Base-by-base conservation (phyloP, 2,329 filamentous ascomycete species). In the Pseudogymnoascus sp. region DNA sequence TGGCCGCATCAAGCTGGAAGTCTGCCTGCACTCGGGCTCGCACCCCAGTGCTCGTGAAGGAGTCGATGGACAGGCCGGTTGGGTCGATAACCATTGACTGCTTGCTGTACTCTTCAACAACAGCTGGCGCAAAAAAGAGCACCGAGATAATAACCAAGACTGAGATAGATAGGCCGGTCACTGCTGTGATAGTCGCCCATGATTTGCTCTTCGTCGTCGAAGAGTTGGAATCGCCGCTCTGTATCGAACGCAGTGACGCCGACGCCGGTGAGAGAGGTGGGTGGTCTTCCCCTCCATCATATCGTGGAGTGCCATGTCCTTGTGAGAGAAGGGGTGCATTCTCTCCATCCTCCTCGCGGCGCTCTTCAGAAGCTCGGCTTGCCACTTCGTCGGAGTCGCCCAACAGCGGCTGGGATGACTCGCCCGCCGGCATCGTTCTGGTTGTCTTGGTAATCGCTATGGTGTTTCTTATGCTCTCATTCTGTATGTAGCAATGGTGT, bases 81-180 rank as follows among this genome's bases (percentile, higher is more conserved):
- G 94, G 90, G 70, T 92, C 85, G 66, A 99, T 83, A 15, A 93
- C 85, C 24, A 87, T 81, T 2, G 92, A 90, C 73, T 92, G 81
- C 74, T 93, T 88, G 58, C 89, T 90, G 74, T 99, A 99, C 71
- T 90, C 83, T 74, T 96, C 85, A 9, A 96, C 84, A 6, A 87
- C 84, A 13, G 88, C 85, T 1, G 93, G 92, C 0, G 88, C 84
- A 60, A 96, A 82, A 75, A 96, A 96, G 13, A 86, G 90, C 61
- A 93, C 77, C 13, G 88, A 75, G 63, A 97, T 85, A 67, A 96
- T 90, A 29, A 80, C 72, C 21, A 93, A 68, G 5, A 87, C 79
- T 5, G 86, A 69, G 1, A 83, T 66, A 58, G 82, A 88, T 7
- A 97, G 76, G 1, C 88, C 62, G 1, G 81, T 67, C 64, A 96